phyloP scores from a whole-genome alignment of 2,329 filamentous ascomycete species.

The Fusarium haematococcum region DNA sequence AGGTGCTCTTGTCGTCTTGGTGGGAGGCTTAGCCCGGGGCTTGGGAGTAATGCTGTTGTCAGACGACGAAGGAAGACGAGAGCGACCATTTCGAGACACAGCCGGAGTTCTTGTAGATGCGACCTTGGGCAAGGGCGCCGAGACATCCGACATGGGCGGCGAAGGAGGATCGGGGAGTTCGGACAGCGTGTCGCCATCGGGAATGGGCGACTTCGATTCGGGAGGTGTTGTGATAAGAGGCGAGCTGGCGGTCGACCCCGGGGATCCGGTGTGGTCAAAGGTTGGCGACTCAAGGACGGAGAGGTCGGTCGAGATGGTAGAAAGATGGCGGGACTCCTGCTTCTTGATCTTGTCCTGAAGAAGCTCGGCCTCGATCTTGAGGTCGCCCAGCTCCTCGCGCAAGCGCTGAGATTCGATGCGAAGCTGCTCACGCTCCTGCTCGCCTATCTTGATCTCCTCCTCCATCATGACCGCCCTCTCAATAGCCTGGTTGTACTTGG shows the following conservation, averaged over 20 bases:
- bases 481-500: conserved; percentile 95
- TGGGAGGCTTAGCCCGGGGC: conserved; percentile 63
- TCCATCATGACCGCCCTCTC: conserved; percentile 94
- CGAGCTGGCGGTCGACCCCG: conserved; percentile 88
- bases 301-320: conserved; percentile 71
- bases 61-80: conserved; percentile 65
- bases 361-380: conserved; percentile 95
- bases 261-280: conserved; percentile 78
- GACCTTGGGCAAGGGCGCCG: conserved; percentile 68
- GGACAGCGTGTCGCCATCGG: conserved; percentile 68
- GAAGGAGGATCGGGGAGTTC: conserved; percentile 88
- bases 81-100: conserved; percentile 44
- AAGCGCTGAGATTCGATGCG: conserved; percentile 92
- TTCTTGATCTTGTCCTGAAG: conserved; percentile 93
- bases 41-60: conserved; percentile 68
- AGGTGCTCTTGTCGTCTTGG: conserved; percentile 48
- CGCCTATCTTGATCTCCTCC: conserved; percentile 90
- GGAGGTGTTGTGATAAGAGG: conserved; percentile 91
- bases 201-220: conserved; percentile 72
- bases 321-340: conserved; percentile 68
- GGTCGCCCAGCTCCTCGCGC: conserved; percentile 89
- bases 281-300: conserved; percentile 75
- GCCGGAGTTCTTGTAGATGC: conserved; percentile 50
- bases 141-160: conserved; percentile 91
- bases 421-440: conserved; percentile 89